These are phyloP conservation scores for Melampsora medusae DNA, from an alignment of 1,284 basidiomycete genomes.

Conservation along the genomic window DNA sequence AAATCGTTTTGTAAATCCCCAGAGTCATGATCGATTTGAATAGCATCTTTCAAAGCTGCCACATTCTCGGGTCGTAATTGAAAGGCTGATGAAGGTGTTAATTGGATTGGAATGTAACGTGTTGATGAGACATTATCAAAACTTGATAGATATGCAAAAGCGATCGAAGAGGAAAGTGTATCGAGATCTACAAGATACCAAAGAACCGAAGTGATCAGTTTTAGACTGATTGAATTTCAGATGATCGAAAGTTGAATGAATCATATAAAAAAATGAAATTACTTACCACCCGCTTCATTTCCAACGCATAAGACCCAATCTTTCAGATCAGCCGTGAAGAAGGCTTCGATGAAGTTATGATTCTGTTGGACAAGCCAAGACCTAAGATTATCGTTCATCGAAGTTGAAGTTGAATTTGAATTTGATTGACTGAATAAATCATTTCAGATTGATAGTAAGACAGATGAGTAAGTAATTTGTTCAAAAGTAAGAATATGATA, in stretches of 20 bases:
- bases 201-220: no score
- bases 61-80: constrained; percentile 81
- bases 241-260: not conserved
- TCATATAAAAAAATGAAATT: not conserved
- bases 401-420: constrained; percentile 5
- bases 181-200: constrained; percentile 86
- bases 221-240: no score
- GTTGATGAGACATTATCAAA: constrained; percentile 50
- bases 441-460: no score
- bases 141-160: constrained; percentile 67
- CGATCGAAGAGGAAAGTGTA: constrained; percentile 75
- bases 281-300: constrained; percentile 41
- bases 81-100: constrained; percentile 69
- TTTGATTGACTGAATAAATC: not conserved
- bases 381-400: constrained; percentile 8
- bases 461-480: not conserved
- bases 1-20: constrained; percentile 63
- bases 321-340: not conserved
- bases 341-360: constrained; percentile 11
- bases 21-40: constrained; percentile 51
- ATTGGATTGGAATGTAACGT: constrained; percentile 66
- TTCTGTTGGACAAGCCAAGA: constrained; percentile 31
- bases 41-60: constrained; percentile 61
- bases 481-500: not conserved
- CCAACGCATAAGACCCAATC: constrained; percentile 40